Conservation (phyloP, 2,329 filamentous ascomycete species). For the Fusarium sp. region DNA sequence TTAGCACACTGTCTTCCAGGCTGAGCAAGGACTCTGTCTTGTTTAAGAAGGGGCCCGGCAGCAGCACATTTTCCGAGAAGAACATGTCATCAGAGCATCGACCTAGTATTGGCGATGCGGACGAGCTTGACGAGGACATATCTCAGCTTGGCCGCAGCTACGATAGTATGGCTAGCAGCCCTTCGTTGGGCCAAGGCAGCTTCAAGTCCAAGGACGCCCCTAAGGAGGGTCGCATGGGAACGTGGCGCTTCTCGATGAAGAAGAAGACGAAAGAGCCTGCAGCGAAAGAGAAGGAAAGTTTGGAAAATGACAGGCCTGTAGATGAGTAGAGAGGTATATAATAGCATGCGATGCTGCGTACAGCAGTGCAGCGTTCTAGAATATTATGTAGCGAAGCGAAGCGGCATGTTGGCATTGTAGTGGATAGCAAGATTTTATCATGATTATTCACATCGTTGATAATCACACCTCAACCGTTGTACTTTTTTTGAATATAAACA, state of each 20-base stretch:
- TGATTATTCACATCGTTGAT: conserved; percentile 16
- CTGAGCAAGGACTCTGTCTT: conserved; percentile 64
- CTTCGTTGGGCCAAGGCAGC: conserved; percentile 64
- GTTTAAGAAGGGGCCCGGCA: conserved; percentile 70
- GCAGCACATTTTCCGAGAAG: conserved; percentile 67
- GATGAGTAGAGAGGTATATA: conserved; percentile 43
- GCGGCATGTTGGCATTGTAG: conserved; percentile 16
- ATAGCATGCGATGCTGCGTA: not conserved
- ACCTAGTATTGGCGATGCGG: conserved; percentile 67
- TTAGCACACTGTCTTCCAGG: conserved; percentile 66
- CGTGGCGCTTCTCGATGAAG: conserved; percentile 69
- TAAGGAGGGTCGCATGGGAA: conserved; percentile 62
- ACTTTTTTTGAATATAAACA: not conserved
- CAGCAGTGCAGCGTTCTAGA: not conserved
- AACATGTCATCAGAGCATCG: conserved; percentile 65
- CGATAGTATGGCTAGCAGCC: conserved; percentile 68
- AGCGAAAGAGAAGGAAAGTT: conserved; percentile 61
- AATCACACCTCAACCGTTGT: conserved; percentile 17
- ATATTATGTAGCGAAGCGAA: conserved; percentile 11
- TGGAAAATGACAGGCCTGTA: conserved; percentile 60
- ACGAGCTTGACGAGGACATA: conserved; percentile 62
- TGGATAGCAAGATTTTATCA: conserved; percentile 25
- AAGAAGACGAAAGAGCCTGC: conserved; percentile 65
- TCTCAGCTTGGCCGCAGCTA: conserved; percentile 61
- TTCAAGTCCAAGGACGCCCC: conserved; percentile 54